Conservation (phyloP, 129 eudicot genomes). For the Arctium minus region DNA sequence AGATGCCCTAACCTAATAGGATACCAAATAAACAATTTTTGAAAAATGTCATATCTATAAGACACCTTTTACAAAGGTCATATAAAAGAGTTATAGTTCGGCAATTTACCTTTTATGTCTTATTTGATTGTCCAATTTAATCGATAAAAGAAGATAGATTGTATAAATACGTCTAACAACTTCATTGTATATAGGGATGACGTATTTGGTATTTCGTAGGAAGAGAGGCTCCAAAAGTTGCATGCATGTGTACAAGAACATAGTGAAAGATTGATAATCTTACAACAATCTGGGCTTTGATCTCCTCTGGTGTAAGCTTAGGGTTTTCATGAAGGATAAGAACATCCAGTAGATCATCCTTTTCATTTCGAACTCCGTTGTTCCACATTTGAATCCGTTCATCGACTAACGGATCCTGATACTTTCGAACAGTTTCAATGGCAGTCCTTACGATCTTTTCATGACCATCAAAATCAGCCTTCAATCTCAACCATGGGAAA, state of each 20-base stretch:
- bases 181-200: background rate
- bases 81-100: too few relatives aligned
- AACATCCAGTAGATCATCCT: constrained; percentile 23
- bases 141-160: background rate
- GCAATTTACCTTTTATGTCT: background rate
- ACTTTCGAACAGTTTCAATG: background rate
- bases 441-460: constrained; percentile 6
- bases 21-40: too few relatives aligned
- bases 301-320: constrained; percentile 7
- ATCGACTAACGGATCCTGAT: constrained; percentile 17
- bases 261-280: background rate
- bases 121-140: background rate
- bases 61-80: background rate
- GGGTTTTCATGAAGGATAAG: constrained; percentile 17
- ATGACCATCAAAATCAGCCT: constrained; percentile 28
- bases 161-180: background rate
- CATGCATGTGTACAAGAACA: background rate
- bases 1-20: background rate
- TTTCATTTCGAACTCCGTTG: constrained; percentile 1
- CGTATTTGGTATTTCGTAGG: background rate
- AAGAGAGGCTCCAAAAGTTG: too few relatives aligned
- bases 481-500: constrained; percentile 19
- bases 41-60: background rate
- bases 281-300: constrained; percentile 15
- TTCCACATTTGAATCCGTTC: constrained; percentile 19